Evolutionary conservation across 2,329 filamentous ascomycete genomes (phyloP), one percentile per base, ranked within the genome.

Genomic region (Endoconidiophora polonica): DNA sequence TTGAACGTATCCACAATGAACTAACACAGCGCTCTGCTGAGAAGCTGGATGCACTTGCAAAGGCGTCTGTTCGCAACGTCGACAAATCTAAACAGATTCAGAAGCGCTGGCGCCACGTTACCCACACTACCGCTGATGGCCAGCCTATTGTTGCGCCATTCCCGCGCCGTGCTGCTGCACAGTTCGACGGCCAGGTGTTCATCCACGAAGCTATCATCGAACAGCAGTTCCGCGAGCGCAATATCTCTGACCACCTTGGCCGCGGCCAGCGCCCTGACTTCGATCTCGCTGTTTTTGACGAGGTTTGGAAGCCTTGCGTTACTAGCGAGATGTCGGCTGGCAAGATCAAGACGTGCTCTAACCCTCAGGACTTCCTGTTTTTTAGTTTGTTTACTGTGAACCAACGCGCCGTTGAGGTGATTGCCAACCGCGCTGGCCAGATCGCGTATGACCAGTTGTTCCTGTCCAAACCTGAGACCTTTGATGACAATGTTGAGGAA

Each of bases 301-400:
- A 73, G 42, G 64, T 72, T 2, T 62, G 59, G 60, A 62, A 60
- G 44, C 65, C 71, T 0, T 75, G 72, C 46, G 53, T 66, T 23
- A 58, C 59, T 20, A 55, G 56, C 38, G 55, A 57, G 38, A 54
- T 12, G 49, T 51, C 16, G 40, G 52, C 4, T 22, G 20, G 5
- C 42, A 43, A 16, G 54, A 9, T 37, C 2, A 45, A 44, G 43
- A 50, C 63, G 23, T 77, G 74, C 56, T 59, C 65, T 2, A 57
- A 59, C 2, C 69, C 69, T 1, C 60, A 68, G 12, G 62, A 68
- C 10, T 69, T 73, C 53, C 61, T 78, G 2, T 77, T 75, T 58
- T 71, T 68, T 59, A 71, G 72, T 45, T 62, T 65, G 0, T 74
- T 74, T 40, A 70, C 64, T 0, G 59, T 76, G 4, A 58, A 57